Evolutionary conservation across 257 asterid genomes (phyloP).

Genomic region (Thymus quinquecostatus): DNA sequence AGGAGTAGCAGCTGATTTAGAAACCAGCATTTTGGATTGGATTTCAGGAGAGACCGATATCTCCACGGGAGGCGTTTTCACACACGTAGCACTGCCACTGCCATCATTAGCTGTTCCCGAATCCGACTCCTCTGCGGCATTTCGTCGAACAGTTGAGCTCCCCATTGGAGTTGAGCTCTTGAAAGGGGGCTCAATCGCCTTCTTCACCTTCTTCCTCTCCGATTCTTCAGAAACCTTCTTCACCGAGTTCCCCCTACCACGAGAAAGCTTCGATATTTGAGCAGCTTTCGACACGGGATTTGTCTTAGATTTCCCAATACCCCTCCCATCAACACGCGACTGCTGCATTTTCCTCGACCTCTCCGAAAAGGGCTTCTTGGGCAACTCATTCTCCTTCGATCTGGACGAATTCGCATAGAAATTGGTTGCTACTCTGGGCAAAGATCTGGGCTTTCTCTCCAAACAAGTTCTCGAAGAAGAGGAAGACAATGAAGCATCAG

Average conservation of each 20-base stretch:
- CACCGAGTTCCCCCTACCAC: constrained; percentile 30
- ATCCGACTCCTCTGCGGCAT: constrained; percentile 13
- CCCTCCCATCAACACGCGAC: constrained; percentile 24
- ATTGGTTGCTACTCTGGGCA: constrained; percentile 25
- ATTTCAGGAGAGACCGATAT: constrained; percentile 84
- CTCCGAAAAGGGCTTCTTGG: constrained; percentile 38
- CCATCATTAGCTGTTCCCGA: constrained; percentile 6
- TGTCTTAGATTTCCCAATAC: constrained; percentile 27
- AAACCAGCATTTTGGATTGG: constrained; percentile 47
- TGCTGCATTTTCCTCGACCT: constrained; percentile 37
- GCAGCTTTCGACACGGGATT: constrained; percentile 31
- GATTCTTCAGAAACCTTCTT: constrained; percentile 27
- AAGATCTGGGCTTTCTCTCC: constrained; percentile 33
- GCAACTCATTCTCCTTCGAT: constrained; percentile 47
- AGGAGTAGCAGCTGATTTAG: constrained; percentile 56
- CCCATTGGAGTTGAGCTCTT: background rate
- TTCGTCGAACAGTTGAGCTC: constrained; percentile 20
- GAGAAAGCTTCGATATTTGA: constrained; percentile 38
- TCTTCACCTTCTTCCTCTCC: constrained; percentile 22
- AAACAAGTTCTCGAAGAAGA: constrained; percentile 31
- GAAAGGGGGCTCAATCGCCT: background rate
- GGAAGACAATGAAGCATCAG: constrained; percentile 27
- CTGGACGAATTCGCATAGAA: constrained; percentile 34
- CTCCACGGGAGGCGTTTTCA: constrained; percentile 80
- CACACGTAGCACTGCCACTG: constrained; percentile 35